Conservation (phyloP, 2,329 filamentous ascomycete genomes). For the Paraphaeosphaeria sporulosa region DNA sequence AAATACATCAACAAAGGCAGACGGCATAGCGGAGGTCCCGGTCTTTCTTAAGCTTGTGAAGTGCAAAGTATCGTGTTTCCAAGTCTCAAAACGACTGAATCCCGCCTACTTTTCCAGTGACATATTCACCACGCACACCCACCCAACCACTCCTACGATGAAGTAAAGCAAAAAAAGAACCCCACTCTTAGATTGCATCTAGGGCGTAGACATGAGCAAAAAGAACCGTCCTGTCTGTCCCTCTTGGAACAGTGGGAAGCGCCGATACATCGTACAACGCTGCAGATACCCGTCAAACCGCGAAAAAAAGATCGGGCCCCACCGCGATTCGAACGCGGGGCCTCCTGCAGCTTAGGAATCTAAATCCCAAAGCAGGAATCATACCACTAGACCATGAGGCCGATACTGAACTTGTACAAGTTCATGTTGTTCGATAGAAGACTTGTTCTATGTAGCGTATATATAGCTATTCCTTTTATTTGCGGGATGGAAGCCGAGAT, state of each 20-base stretch:
- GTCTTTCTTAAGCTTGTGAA: background rate
- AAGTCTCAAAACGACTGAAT: background rate
- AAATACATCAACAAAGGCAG: background rate
- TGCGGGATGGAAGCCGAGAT: background rate
- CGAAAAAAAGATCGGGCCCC: background rate
- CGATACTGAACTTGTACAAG: background rate
- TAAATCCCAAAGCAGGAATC: constrained; percentile 23
- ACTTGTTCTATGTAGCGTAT: background rate
- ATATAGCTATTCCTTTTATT: background rate
- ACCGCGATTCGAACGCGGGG: constrained; percentile 28
- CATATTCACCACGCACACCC: background rate
- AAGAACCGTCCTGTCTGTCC: background rate
- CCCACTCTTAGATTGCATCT: background rate
- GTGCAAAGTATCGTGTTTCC: background rate
- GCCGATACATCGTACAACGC: background rate
- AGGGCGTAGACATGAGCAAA: background rate
- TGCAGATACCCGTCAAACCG: background rate
- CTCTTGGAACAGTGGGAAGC: background rate
- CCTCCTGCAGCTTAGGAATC: constrained; percentile 19
- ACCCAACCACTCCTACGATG: background rate
- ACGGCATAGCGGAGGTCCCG: background rate
- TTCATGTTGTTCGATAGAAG: background rate
- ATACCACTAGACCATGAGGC: background rate
- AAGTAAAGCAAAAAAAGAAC: background rate
- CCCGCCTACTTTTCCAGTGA: background rate